Percentiles rank a stretch among this genome's conserved stretches.
These are phyloP conservation scores for Macadamia tetraphylla DNA, from an alignment of 164 flowering plant genomes.

Conservation along the genomic window DNA sequence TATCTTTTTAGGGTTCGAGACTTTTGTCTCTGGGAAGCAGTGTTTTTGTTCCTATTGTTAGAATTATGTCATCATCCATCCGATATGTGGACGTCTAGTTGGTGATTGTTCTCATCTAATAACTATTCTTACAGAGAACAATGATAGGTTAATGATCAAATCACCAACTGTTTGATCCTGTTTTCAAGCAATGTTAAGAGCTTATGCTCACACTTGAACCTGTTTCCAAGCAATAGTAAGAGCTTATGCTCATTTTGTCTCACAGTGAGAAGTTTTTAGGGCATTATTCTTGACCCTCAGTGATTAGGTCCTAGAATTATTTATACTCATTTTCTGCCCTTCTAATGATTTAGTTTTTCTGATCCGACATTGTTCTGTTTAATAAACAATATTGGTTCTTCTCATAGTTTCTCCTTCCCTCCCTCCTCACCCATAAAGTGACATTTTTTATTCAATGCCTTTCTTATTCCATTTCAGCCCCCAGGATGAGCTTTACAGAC, in stretches of 20 bases:
- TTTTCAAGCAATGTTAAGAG: background rate
- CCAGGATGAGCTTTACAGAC: conserved; percentile 35
- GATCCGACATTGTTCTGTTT: too few relatives aligned
- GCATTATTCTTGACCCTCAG: too few relatives aligned
- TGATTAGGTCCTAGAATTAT: too few relatives aligned
- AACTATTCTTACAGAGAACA: background rate
- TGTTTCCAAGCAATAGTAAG: too few relatives aligned
- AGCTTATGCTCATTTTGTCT: background rate
- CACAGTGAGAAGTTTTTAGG: background rate
- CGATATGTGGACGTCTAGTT: too few relatives aligned
- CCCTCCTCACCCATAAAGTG: conserved; percentile 9
- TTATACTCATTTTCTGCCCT: background rate
- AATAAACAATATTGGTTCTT: background rate
- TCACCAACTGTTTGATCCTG: background rate
- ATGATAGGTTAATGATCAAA: background rate
- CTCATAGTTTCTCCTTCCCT: too few relatives aligned
- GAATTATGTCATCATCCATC: too few relatives aligned
- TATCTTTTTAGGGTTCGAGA: too few relatives aligned
- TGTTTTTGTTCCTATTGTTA: too few relatives aligned
- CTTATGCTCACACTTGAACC: too few relatives aligned
- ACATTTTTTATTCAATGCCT: conserved; percentile 4
- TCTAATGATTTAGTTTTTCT: too few relatives aligned
- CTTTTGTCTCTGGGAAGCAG: too few relatives aligned
- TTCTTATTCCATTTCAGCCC: conserved; percentile 18
- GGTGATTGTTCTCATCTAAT: background rate